Conservation (phyloP, 441 rosid genomes). For the Erysimum pusillum region DNA sequence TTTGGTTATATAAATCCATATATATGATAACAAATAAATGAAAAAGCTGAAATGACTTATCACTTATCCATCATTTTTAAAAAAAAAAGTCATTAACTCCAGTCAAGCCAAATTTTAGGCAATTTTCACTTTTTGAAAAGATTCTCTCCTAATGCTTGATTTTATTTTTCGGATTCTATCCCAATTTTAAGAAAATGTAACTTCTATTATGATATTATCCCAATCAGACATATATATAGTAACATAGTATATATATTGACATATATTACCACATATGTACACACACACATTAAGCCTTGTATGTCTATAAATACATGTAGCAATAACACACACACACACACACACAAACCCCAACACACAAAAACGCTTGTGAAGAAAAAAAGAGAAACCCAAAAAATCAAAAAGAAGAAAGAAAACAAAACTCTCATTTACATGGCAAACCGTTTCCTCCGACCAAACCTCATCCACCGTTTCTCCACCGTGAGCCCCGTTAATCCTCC, state of each 20-base stretch:
- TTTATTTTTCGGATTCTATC: not conserved
- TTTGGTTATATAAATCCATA: not conserved
- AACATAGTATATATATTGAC: conserved; percentile 6
- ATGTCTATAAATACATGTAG: conserved; percentile 28
- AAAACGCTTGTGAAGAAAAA: conserved; percentile 37
- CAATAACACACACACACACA: conserved; percentile 14
- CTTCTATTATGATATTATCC: not conserved
- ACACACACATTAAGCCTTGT: not conserved
- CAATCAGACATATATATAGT: conserved; percentile 1
- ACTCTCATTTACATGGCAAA: conserved; percentile 51
- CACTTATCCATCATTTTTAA: not conserved
- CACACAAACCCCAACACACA: conserved; percentile 38
- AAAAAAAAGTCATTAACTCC: not conserved
- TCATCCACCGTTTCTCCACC: conserved; percentile 56
- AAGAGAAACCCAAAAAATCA: not conserved
- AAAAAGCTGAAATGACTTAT: conserved; percentile 7
- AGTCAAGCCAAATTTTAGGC: conserved; percentile 32
- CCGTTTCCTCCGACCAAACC: conserved; percentile 54
- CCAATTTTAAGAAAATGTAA: not conserved
- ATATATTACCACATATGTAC: conserved; percentile 22
- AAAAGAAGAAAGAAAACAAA: conserved; percentile 10
- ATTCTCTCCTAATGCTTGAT: conserved; percentile 22
- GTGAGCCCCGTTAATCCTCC: conserved; percentile 41
- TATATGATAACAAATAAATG: not conserved
- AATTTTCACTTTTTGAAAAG: conserved; percentile 24